Percentiles rank a stretch among this genome's conserved stretches.
Evolutionary conservation across 441 rosid genomes (phyloP).

Genomic region (Gossypium gossypioides): DNA sequence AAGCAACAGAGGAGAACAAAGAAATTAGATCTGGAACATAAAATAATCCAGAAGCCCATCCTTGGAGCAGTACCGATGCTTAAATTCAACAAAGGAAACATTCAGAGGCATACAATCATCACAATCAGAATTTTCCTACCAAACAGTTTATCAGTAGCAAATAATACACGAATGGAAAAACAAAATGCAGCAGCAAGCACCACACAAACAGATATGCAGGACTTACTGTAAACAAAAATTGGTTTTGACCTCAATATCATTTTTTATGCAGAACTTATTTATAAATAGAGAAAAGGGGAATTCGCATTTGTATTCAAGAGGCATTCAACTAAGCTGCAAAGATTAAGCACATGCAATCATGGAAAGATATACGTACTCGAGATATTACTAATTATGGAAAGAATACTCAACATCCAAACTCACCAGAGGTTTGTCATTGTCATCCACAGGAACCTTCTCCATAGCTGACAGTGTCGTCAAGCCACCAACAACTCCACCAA

Average conservation of each 20-base stretch:
- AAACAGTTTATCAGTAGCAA: not conserved
- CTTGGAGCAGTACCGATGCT: not conserved
- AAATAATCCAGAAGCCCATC: not conserved
- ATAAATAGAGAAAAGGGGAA: not conserved
- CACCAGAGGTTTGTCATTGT: constrained; percentile 73
- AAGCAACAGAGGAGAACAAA: constrained; percentile 9
- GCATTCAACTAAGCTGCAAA: not conserved
- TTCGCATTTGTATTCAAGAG: not conserved
- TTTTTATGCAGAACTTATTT: not conserved
- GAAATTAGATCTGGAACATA: constrained; percentile 4
- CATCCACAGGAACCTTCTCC: constrained; percentile 85
- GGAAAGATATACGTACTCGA: not conserved
- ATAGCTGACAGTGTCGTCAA: constrained; percentile 64
- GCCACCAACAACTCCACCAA: constrained; percentile 89
- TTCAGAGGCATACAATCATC: not conserved
- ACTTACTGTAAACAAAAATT: not conserved
- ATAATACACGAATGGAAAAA: not conserved
- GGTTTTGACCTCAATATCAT: not conserved
- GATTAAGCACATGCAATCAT: not conserved
- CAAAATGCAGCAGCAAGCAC: not conserved
- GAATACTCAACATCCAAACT: constrained; percentile 13
- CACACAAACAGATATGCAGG: not conserved
- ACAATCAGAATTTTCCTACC: not conserved
- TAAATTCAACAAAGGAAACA: not conserved
- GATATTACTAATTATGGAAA: not conserved